Evolutionary conservation across 2,329 filamentous ascomycete species (phyloP), one percentile per base, ranked within the genome.

Genomic region (Trichoderma semiorbis): DNA sequence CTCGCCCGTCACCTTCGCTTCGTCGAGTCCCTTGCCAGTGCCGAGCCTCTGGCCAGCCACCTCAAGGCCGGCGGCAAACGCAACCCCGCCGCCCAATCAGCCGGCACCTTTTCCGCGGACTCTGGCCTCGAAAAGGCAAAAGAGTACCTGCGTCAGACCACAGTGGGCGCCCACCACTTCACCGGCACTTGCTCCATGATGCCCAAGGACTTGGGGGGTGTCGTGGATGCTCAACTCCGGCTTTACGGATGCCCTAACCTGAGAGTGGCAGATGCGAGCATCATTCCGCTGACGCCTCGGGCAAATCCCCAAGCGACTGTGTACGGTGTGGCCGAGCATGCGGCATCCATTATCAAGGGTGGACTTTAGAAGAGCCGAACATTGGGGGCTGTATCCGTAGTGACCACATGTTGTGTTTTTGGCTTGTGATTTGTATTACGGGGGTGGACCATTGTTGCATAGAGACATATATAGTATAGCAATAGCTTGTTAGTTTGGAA

Each of bases 121-220:
- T 53, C 47, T 53, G 66, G 10, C 32, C 69, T 83, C 2, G 81
- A 81, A 3, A 78, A 74, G 60, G 78, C 81, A 47, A 62, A 62
- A 32, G 60, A 62, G 60, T 78, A 81, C 30, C 79, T 83, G 24
- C 76, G 79, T 3, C 76, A 75, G 47, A 73, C 77, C 1, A 75
- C 79, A 62, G 80, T 82, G 7, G 80, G 80, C 8, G 78, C 79
- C 39, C 87, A 84, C 74, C 86, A 88, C 76, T 81, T 84, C 0
- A 78, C 81, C 3, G 85, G 87, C 14, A 87, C 84, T 18, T 82
- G 83, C 58, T 82, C 84, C 16, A 87, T 87, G 85, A 78, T 84
- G 69, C 84, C 84, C 2, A 75, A 78, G 28, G 81, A 81, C 55
- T 76, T 80, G 6, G 84, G 83, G 5, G 84, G 60, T 36, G 60